Evolutionary conservation across 495 filamentous ascomycete species (phyloP).

Genomic region (Staphylotrichum longicolle): DNA sequence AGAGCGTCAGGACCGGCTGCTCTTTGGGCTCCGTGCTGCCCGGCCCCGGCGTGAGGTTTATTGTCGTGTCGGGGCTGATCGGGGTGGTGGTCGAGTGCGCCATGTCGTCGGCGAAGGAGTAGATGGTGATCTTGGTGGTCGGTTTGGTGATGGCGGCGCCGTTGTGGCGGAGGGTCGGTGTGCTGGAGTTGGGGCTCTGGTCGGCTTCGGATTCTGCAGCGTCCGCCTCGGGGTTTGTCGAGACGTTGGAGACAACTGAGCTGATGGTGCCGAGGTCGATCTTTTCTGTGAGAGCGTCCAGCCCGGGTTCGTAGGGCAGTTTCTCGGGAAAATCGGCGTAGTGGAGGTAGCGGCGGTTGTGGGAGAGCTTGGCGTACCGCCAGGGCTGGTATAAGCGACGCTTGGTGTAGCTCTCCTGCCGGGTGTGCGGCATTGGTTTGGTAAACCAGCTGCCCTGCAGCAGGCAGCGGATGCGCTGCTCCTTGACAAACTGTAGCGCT

Average conservation of each 20-base stretch:
- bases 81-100: not conserved
- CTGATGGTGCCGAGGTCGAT: constrained; percentile 87
- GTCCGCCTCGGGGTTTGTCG: constrained; percentile 50
- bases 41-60: not conserved
- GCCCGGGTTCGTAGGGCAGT: constrained; percentile 60
- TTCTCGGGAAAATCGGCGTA: constrained; percentile 80
- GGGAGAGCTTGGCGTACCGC: constrained; percentile 84
- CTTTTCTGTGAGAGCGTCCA: constrained; percentile 76
- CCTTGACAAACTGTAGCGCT: constrained; percentile 91
- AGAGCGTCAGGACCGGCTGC: constrained; percentile 70
- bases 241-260: constrained; percentile 91
- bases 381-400: constrained; percentile 52
- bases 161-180: constrained; percentile 39
- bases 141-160: constrained; percentile 41
- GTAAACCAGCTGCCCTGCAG: constrained; percentile 90
- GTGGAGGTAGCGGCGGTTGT: constrained; percentile 88
- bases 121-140: constrained; percentile 87
- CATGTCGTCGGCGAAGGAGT: constrained; percentile 57
- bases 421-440: constrained; percentile 45
- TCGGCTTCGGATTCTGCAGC: constrained; percentile 36
- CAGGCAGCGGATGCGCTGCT: constrained; percentile 91
- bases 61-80: not conserved
- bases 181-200: constrained; percentile 26
- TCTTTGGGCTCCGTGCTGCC: constrained; percentile 40
- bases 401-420: constrained; percentile 36